Conservation (phyloP, 768 basidiomycete genomes). For the Suillus cothurnatus region DNA sequence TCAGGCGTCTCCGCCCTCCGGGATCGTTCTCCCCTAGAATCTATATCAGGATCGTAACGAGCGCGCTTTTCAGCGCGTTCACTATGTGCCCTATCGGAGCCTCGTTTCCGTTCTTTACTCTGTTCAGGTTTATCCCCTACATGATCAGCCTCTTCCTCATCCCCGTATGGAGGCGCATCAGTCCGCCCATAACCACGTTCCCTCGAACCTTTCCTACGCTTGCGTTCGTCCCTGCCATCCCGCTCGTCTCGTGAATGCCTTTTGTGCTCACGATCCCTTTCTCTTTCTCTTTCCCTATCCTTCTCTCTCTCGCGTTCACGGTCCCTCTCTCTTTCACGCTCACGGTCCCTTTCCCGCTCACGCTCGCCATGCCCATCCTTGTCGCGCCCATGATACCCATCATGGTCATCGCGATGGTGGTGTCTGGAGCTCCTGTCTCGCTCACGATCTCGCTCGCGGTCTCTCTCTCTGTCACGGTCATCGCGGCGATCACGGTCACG, state of each 20-base stretch:
- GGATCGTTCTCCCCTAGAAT: slow-evolving; percentile 42
- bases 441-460: slow-evolving; percentile 33
- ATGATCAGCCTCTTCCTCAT: slow-evolving; percentile 43
- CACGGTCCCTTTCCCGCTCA: slow-evolving; percentile 44
- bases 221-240: slow-evolving; percentile 49
- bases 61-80: slow-evolving; percentile 70
- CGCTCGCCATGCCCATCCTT: slow-evolving; percentile 34
- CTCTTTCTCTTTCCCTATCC: slow-evolving; percentile 38
- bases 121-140: slow-evolving; percentile 48
- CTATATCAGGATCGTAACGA: slow-evolving; percentile 52
- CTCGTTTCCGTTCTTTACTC: slow-evolving; percentile 41
- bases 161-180: slow-evolving; percentile 41
- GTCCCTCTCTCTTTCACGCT: slow-evolving; percentile 42
- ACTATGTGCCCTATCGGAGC: slow-evolving; percentile 46
- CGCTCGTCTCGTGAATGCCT: slow-evolving; percentile 58
- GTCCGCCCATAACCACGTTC: slow-evolving; percentile 45
- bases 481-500: slow-evolving; percentile 44
- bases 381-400: slow-evolving; percentile 17
- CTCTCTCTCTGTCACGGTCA: slow-evolving; percentile 35
- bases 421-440: slow-evolving; percentile 33
- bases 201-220: slow-evolving; percentile 42
- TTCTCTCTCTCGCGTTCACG: slow-evolving; percentile 42
- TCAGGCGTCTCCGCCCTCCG: slow-evolving; percentile 77
- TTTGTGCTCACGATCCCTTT: slow-evolving; percentile 43
- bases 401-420: slow-evolving; percentile 22